Evolutionary conservation across 805 yeast genomes (phyloP).

Genomic region (Diddensiella transvaalensis): DNA sequence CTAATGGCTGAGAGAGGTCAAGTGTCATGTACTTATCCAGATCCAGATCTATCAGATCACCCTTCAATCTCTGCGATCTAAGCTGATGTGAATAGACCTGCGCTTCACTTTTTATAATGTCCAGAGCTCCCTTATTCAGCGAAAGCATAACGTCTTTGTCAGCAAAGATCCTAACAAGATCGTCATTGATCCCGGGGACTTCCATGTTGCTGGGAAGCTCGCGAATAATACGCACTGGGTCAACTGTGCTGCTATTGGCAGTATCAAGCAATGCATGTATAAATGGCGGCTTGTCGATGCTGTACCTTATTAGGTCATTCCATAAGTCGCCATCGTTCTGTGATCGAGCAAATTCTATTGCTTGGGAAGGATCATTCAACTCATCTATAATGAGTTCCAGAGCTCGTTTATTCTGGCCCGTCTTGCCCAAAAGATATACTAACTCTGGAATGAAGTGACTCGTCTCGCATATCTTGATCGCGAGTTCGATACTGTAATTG

Average conservation of each 20-base stretch:
- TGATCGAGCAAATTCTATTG: constrained; percentile 71
- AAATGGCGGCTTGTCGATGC: constrained; percentile 70
- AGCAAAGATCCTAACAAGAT: constrained; percentile 56
- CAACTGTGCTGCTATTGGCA: constrained; percentile 38
- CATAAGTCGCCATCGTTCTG: constrained; percentile 74
- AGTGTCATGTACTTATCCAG: constrained; percentile 14
- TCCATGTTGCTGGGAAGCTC: constrained; percentile 59
- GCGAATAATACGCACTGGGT: constrained; percentile 65
- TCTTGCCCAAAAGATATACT: constrained; percentile 74
- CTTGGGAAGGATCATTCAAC: constrained; percentile 72
- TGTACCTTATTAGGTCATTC: constrained; percentile 67
- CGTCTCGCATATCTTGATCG: constrained; percentile 61
- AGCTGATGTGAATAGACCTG: constrained; percentile 35
- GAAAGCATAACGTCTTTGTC: constrained; percentile 52
- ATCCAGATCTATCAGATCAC: constrained; percentile 32
- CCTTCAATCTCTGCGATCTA: constrained; percentile 32
- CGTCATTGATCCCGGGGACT: constrained; percentile 61
- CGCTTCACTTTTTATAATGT: constrained; percentile 53
- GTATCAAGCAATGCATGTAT: constrained; percentile 66
- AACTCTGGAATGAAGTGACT: constrained; percentile 60
- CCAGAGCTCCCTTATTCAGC: constrained; percentile 54
- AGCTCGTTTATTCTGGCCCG: constrained; percentile 78
- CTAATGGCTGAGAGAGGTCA: constrained; percentile 19
- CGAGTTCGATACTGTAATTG: constrained; percentile 60
- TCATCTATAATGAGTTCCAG: constrained; percentile 71